Evolutionary conservation across 2,329 filamentous ascomycete genomes (phyloP).

Genomic region (Davidsoniella eucalypti): DNA sequence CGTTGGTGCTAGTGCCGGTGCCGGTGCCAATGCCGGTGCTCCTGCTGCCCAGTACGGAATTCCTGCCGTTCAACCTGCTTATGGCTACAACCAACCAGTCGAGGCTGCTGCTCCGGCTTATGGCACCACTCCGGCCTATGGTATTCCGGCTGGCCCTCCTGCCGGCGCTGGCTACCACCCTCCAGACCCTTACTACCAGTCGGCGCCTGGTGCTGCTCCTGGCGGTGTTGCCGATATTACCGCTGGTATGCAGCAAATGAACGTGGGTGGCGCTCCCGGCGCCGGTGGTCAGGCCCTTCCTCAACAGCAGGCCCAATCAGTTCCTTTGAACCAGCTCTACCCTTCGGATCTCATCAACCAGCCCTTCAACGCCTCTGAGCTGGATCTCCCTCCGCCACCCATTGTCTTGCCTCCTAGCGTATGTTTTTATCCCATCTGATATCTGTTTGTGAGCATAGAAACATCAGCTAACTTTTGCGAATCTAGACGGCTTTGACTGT

Average conservation of each 20-base stretch:
- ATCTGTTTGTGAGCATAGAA: neutral
- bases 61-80: constrained; percentile 31
- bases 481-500: constrained; percentile 71
- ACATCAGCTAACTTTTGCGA: neutral
- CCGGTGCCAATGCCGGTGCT: constrained; percentile 24
- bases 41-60: constrained; percentile 36
- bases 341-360: constrained; percentile 82
- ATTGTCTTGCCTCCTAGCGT: constrained; percentile 87
- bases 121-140: constrained; percentile 27
- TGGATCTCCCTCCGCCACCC: constrained; percentile 79
- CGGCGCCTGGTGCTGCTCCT: constrained; percentile 17
- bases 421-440: constrained; percentile 24
- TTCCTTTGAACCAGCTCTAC: constrained; percentile 65
- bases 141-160: constrained; percentile 18
- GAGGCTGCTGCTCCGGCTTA: constrained; percentile 26
- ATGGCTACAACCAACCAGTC: constrained; percentile 40
- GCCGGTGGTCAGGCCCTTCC: constrained; percentile 34
- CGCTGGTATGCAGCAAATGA: constrained; percentile 73
- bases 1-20: constrained; percentile 28
- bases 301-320: constrained; percentile 27
- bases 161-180: constrained; percentile 47
- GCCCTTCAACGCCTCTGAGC: constrained; percentile 83
- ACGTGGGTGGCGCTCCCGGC: constrained; percentile 36
- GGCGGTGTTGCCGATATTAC: constrained; percentile 56
- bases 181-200: constrained; percentile 48